These are phyloP conservation scores for Fulvia fulva DNA, from an alignment of 2,329 filamentous ascomycete species.

Conservation along the genomic window DNA sequence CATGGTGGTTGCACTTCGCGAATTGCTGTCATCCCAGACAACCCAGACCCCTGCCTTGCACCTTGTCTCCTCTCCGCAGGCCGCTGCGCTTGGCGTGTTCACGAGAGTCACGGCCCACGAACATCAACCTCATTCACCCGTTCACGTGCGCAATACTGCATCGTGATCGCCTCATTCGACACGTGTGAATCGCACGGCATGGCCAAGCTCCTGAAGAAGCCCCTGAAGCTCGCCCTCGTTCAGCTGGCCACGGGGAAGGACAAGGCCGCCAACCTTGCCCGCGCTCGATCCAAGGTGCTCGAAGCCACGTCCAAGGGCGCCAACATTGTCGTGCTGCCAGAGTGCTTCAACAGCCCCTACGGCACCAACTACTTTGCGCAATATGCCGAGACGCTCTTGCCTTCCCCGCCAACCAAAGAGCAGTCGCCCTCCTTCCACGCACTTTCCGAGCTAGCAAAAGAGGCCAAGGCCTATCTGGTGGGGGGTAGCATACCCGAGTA, in stretches of 20 bases:
- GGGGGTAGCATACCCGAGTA: slow-evolving; percentile 91
- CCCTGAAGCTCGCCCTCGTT: slow-evolving; percentile 74
- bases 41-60: not conserved
- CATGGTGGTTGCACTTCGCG: not conserved
- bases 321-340: slow-evolving; percentile 79
- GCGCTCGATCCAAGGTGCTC: slow-evolving; percentile 76
- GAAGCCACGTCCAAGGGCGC: slow-evolving; percentile 74
- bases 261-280: slow-evolving; percentile 78
- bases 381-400: slow-evolving; percentile 85
- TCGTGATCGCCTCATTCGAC: not conserved
- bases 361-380: slow-evolving; percentile 84
- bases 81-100: not conserved
- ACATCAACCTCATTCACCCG: not conserved
- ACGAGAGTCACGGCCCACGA: not conserved
- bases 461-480: slow-evolving; percentile 75
- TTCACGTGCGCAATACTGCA: not conserved
- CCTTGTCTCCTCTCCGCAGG: not conserved
- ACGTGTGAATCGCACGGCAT: slow-evolving; percentile 33
- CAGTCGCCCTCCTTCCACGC: slow-evolving; percentile 83
- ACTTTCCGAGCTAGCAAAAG: slow-evolving; percentile 71
- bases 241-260: slow-evolving; percentile 73
- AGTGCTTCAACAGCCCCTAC: slow-evolving; percentile 92
- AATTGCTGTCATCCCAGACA: not conserved
- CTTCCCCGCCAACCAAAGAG: slow-evolving; percentile 65
- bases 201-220: slow-evolving; percentile 64